phyloP scores from a whole-genome alignment of 257 asterid species.

The Petunia axillaris region DNA sequence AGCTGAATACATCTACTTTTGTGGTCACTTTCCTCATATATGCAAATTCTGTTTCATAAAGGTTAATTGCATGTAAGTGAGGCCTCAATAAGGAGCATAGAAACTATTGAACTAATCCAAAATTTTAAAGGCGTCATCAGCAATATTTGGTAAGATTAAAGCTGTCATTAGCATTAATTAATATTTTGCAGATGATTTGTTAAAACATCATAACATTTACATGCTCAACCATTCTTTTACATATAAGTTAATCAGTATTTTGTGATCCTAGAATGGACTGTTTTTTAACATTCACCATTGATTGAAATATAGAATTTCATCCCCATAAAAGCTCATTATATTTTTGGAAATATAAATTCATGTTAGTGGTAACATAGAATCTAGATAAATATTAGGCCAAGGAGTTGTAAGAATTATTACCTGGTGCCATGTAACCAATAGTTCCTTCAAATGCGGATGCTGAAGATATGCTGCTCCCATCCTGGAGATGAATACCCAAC shows the following conservation, averaged over 20 bases:
- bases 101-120: neutral
- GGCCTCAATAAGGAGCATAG: constrained; percentile 7
- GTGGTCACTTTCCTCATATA: constrained; percentile 75
- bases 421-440: constrained; percentile 94
- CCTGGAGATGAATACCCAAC: constrained; percentile 61
- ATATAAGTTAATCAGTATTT: neutral
- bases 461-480: constrained; percentile 47
- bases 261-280: constrained; percentile 12
- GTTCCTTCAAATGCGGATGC: constrained; percentile 82
- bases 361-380: neutral
- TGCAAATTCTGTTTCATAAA: constrained; percentile 63
- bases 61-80: constrained; percentile 14
- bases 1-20: constrained; percentile 86
- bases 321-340: neutral
- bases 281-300: neutral
- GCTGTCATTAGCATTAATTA: neutral
- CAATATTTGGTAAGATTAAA: constrained; percentile 1
- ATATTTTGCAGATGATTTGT: neutral
- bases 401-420: constrained; percentile 36
- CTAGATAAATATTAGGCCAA: neutral
- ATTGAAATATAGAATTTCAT: neutral
- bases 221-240: neutral
- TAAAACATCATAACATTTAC: neutral
- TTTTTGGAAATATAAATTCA: neutral
- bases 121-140: neutral